A percentile compares a stretch with the other conserved stretches of the same genome.
These are phyloP conservation scores for Botrytis sinoallii DNA, from an alignment of 2,329 filamentous ascomycete species.

Conservation along the genomic window DNA sequence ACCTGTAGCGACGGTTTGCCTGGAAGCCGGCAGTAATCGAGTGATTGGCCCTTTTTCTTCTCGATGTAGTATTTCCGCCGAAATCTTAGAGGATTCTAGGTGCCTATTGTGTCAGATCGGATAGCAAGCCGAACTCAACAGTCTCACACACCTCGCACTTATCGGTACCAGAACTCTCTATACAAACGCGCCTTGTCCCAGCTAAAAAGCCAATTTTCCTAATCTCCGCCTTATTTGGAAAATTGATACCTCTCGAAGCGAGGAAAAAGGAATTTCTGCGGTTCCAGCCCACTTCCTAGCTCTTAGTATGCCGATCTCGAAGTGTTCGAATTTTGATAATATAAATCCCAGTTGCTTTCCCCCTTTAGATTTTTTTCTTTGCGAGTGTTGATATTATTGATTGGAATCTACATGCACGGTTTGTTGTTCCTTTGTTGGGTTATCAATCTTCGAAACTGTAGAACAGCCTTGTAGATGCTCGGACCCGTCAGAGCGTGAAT, in stretches of 20 bases:
- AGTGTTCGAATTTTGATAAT: neutral
- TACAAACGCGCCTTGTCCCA: slow-evolving; percentile 14
- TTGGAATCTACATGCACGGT: neutral
- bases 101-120: neutral
- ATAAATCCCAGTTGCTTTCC: neutral
- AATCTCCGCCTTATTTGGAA: slow-evolving; percentile 18
- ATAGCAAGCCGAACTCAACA: slow-evolving; percentile 6
- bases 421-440: neutral
- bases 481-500: neutral
- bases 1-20: neutral
- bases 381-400: neutral
- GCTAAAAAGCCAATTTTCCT: slow-evolving; percentile 10
- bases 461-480: neutral
- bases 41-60: neutral
- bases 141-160: neutral
- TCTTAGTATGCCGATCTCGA: slow-evolving; percentile 14
- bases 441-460: neutral
- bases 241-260: slow-evolving; percentile 5
- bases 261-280: slow-evolving; percentile 8
- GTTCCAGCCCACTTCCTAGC: slow-evolving; percentile 18
- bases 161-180: neutral
- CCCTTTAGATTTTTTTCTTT: neutral
- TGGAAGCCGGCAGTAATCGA: neutral
- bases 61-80: slow-evolving; percentile 4
- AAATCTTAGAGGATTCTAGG: neutral